phyloP scores from a whole-genome alignment of 2,329 filamentous ascomycete species.

The Hawksworthiomyces lignivorus region DNA sequence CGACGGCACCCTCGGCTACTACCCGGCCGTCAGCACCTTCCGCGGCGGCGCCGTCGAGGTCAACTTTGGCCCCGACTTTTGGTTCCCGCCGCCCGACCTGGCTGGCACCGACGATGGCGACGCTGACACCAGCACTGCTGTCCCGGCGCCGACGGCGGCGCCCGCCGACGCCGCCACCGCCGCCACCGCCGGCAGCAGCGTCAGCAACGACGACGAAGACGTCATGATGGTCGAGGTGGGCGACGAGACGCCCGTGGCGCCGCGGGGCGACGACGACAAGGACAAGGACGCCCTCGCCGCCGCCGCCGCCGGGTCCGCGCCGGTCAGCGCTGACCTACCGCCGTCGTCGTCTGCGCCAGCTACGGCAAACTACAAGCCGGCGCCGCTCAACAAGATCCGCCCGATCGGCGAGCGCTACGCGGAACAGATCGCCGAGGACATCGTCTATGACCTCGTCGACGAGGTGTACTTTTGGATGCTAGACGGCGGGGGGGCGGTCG shows the following conservation, averaged over 20 bases:
- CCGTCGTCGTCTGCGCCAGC: no score
- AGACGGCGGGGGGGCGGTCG: conserved; percentile 39
- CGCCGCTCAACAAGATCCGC: conserved; percentile 31
- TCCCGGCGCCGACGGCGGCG: conserved; percentile 20
- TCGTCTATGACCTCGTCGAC: conserved; percentile 87
- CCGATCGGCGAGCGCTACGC: conserved; percentile 72
- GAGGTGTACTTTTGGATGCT: conserved; percentile 86
- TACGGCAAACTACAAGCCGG: background rate
- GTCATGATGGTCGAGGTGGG: conserved; percentile 36
- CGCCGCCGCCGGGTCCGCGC: background rate
- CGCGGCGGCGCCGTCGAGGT: conserved; percentile 84
- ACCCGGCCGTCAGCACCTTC: conserved; percentile 87
- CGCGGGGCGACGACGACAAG: no score
- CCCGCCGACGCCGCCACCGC: conserved; percentile 17
- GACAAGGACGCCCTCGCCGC: conserved; percentile 7
- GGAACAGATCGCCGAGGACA: conserved; percentile 91
- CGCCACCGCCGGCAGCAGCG: conserved; percentile 20
- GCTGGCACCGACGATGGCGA: conserved; percentile 14
- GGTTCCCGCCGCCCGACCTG: conserved; percentile 66
- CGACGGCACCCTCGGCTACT: conserved; percentile 92
- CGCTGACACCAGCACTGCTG: conserved; percentile 18
- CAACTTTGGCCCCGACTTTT: conserved; percentile 92
- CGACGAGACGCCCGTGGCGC: no score
- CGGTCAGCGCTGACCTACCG: background rate
- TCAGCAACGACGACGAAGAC: conserved; percentile 29